phyloP scores from a whole-genome alignment of 106 monocot genomes.

The Dendrobium officinale region DNA sequence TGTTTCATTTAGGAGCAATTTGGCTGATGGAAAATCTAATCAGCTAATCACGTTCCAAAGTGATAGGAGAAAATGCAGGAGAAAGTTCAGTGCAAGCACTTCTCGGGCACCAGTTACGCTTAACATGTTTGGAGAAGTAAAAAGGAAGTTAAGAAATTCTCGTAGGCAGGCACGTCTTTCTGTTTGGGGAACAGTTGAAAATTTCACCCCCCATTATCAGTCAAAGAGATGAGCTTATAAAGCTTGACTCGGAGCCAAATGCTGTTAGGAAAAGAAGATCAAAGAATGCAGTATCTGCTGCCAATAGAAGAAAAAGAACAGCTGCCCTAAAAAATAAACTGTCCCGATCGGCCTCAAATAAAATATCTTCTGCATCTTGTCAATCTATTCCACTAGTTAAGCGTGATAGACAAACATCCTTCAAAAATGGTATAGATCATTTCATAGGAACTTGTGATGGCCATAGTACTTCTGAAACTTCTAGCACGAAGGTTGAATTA shows the following conservation, averaged over 20 bases:
- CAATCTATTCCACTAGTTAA: conserved; percentile 2
- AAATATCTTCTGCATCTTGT: conserved; percentile 7
- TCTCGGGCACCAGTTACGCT: conserved; percentile 7
- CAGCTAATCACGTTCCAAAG: conserved; percentile 12
- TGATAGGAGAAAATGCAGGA: conserved; percentile 20
- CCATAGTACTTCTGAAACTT: background rate
- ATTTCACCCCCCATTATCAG: conserved; percentile 29
- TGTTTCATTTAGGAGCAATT: conserved; percentile 30
- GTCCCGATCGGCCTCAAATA: conserved; percentile 13
- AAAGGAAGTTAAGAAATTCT: conserved; percentile 48
- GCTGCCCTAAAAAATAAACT: conserved; percentile 9
- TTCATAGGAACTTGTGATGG: conserved; percentile 7
- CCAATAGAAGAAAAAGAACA: conserved; percentile 8
- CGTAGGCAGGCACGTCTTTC: conserved; percentile 27
- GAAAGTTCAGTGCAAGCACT: background rate
- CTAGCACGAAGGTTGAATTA: conserved; percentile 5
- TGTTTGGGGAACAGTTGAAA: conserved; percentile 50
- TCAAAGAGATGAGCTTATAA: conserved; percentile 10
- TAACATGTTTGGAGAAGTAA: conserved; percentile 20
- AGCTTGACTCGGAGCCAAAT: conserved; percentile 7
- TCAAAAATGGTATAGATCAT: background rate
- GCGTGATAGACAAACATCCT: conserved; percentile 5
- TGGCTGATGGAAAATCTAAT: conserved; percentile 16
- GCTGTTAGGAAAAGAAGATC: conserved; percentile 12
- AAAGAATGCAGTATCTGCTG: conserved; percentile 15